Conservation (phyloP, 139 green algal genomes). For the Limnomonas spitsbergensis region DNA sequence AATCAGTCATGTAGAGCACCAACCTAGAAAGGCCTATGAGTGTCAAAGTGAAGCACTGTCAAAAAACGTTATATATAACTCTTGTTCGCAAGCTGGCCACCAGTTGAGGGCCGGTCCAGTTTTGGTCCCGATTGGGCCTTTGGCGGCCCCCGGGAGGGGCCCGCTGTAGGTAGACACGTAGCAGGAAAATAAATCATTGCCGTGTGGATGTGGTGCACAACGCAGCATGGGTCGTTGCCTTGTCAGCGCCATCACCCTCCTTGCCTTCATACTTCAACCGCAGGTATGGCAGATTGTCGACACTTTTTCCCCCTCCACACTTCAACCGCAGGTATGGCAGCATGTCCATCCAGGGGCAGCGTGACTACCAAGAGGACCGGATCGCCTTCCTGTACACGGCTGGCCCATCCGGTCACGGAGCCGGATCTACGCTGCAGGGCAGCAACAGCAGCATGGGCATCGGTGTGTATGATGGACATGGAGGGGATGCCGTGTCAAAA, state of each 20-base stretch:
- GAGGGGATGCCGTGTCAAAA: constrained; percentile 26
- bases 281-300: background rate
- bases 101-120: no score
- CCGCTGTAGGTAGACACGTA: no score
- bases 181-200: no score
- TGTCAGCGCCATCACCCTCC: background rate
- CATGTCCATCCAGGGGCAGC: background rate
- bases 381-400: constrained; percentile 6
- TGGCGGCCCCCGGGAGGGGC: no score
- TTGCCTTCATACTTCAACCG: background rate
- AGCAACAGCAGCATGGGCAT: constrained; percentile 7
- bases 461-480: constrained; percentile 29
- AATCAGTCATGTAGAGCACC: no score
- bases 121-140: no score
- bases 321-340: background rate
- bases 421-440: background rate
- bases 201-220: no score
- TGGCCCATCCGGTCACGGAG: background rate
- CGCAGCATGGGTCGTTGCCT: no score
- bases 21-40: no score
- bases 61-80: no score
- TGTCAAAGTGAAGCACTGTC: no score
- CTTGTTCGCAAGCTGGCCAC: no score
- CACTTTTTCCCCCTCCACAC: background rate
- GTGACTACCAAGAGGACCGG: constrained; percentile 28